These are phyloP conservation scores for Populus hybrid DNA, from an alignment of 441 rosid genomes.

Conservation along the genomic window DNA sequence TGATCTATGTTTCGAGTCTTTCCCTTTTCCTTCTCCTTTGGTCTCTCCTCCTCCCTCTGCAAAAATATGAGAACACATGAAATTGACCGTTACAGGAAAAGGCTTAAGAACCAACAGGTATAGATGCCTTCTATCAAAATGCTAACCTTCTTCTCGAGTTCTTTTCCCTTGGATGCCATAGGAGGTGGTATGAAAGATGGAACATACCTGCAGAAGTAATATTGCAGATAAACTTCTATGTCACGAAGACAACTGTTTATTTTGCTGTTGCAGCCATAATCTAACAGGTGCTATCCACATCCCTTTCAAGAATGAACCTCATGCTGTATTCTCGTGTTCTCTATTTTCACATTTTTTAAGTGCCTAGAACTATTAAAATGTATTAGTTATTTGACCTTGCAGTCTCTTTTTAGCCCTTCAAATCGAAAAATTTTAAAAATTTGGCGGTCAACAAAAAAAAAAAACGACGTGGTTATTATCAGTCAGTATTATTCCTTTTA, in stretches of 20 bases:
- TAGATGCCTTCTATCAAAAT: constrained; percentile 4
- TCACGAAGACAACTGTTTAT: constrained; percentile 19
- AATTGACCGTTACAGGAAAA: constrained; percentile 13
- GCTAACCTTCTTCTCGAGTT: constrained; percentile 81
- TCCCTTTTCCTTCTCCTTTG: constrained; percentile 83
- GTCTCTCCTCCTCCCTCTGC: constrained; percentile 79
- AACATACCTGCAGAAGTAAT: constrained; percentile 77
- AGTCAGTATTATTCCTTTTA: neutral
- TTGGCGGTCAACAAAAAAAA: neutral
- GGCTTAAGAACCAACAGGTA: constrained; percentile 5
- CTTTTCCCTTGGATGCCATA: constrained; percentile 83
- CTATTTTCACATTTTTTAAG: constrained; percentile 1
- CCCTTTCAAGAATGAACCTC: neutral
- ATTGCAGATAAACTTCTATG: constrained; percentile 42
- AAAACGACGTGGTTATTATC: neutral
- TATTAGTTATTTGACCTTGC: neutral
- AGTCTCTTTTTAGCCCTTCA: neutral
- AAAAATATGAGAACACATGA: constrained; percentile 21
- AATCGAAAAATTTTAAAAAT: neutral
- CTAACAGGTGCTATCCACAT: constrained; percentile 8
- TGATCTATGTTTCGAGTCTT: constrained; percentile 89
- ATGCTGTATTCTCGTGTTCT: neutral
- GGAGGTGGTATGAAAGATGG: constrained; percentile 99
- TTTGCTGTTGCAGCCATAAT: constrained; percentile 3
- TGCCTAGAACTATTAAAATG: neutral